Evolutionary conservation across 1,284 basidiomycete genomes (phyloP).

Genomic region (Malassezia psittaci): DNA sequence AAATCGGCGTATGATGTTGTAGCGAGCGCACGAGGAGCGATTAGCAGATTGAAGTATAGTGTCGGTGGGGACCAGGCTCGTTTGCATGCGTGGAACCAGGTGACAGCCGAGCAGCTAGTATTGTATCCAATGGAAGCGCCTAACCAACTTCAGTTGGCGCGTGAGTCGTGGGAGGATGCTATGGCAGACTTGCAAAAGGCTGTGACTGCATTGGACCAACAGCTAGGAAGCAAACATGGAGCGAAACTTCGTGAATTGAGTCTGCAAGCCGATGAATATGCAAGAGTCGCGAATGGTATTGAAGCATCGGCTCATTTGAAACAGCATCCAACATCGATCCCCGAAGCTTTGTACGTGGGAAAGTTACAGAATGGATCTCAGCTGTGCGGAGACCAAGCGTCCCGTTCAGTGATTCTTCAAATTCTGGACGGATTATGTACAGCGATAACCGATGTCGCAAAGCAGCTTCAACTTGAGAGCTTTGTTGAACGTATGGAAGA

Average conservation of each 20-base stretch:
- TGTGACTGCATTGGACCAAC: neutral
- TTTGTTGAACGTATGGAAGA: slow-evolving; percentile 10
- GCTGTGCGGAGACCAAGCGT: no score
- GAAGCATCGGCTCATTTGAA: neutral
- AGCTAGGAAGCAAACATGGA: neutral
- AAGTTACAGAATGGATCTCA: no score
- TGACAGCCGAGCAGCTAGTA: neutral
- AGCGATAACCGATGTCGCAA: neutral
- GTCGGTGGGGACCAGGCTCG: no score
- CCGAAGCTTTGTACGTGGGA: slow-evolving; percentile 4
- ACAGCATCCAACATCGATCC: neutral
- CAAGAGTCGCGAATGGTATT: neutral
- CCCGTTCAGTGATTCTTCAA: neutral
- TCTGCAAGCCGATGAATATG: slow-evolving; percentile 3
- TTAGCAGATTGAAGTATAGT: no score
- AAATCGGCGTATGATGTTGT: slow-evolving; percentile 4
- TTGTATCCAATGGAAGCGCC: neutral
- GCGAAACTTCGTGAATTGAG: slow-evolving; percentile 1
- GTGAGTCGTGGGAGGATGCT: slow-evolving; percentile 3
- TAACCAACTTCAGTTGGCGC: neutral
- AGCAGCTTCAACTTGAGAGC: slow-evolving; percentile 9
- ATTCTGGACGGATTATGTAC: slow-evolving; percentile 5
- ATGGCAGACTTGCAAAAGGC: neutral
- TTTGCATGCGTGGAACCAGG: no score
- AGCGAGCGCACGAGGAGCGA: no score